Conservation (phyloP, 2,329 filamentous ascomycete species). For the Alternaria burnsii region DNA sequence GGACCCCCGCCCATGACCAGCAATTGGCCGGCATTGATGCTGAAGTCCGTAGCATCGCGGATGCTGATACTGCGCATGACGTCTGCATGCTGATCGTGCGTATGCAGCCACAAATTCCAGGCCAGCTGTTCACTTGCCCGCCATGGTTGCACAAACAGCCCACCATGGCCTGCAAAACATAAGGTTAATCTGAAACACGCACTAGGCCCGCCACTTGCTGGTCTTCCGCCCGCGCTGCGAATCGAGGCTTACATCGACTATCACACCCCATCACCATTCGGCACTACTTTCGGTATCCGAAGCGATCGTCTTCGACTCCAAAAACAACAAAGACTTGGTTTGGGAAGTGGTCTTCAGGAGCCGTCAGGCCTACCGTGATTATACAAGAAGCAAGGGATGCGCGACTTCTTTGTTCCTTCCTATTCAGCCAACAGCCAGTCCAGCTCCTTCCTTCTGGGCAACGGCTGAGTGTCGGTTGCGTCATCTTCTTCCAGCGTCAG, state of each 20-base stretch:
- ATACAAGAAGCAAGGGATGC: neutral
- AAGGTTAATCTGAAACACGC: conserved; percentile 29
- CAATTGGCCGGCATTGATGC: neutral
- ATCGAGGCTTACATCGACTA: conserved; percentile 7
- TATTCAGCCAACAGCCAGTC: neutral
- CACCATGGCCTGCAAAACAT: conserved; percentile 18
- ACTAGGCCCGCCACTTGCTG: conserved; percentile 20
- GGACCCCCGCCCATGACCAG: neutral
- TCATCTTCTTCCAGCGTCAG: neutral
- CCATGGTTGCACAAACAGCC: conserved; percentile 18
- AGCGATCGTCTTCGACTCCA: neutral
- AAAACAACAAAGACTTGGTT: neutral
- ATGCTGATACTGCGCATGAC: conserved; percentile 3
- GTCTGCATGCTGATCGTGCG: conserved; percentile 8
- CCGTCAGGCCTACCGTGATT: neutral
- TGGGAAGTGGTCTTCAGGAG: neutral
- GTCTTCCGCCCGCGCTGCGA: conserved; percentile 9
- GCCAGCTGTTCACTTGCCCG: conserved; percentile 18
- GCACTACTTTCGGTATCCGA: neutral
- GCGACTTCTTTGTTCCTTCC: conserved; percentile 1
- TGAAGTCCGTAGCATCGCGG: conserved; percentile 1
- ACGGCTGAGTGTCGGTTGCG: neutral
- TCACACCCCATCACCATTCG: neutral
- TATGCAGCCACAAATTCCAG: conserved; percentile 5
- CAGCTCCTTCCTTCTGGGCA: conserved; percentile 2